Percentiles rank a stretch among this genome's conserved stretches.
Evolutionary conservation across 192 early-diverging fungal species (phyloP).

Genomic region (Chytriomyces sp.): DNA sequence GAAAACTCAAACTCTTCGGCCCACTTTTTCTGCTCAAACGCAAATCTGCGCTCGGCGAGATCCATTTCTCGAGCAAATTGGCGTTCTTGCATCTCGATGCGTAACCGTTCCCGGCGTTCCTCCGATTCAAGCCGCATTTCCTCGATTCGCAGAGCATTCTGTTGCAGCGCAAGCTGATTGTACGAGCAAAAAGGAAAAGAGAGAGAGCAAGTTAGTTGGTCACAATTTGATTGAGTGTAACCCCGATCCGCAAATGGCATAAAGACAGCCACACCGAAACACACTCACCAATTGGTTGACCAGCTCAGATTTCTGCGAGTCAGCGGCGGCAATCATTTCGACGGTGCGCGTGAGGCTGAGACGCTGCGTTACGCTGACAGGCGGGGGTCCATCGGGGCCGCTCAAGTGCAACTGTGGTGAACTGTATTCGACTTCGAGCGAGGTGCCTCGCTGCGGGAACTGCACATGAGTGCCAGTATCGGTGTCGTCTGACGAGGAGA

Average conservation of each 20-base stretch:
- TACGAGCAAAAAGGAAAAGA: background rate
- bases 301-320: background rate
- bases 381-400: background rate
- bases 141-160: background rate
- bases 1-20: background rate
- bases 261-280: no score
- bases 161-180: background rate
- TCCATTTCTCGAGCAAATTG: background rate
- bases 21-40: constrained; percentile 1
- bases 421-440: background rate
- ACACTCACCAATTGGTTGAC: background rate
- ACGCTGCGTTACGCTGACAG: background rate
- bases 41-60: background rate
- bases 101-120: background rate
- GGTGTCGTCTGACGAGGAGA: background rate
- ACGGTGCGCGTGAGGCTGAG: background rate
- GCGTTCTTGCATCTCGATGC: background rate
- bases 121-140: background rate
- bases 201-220: background rate
- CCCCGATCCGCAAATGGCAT: no score
- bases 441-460: background rate
- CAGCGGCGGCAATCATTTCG: background rate
- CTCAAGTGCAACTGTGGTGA: background rate
- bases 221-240: no score
- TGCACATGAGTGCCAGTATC: background rate